These are phyloP conservation scores for Petunia hybrid DNA, from an alignment of 305 asterid species.

Conservation along the genomic window DNA sequence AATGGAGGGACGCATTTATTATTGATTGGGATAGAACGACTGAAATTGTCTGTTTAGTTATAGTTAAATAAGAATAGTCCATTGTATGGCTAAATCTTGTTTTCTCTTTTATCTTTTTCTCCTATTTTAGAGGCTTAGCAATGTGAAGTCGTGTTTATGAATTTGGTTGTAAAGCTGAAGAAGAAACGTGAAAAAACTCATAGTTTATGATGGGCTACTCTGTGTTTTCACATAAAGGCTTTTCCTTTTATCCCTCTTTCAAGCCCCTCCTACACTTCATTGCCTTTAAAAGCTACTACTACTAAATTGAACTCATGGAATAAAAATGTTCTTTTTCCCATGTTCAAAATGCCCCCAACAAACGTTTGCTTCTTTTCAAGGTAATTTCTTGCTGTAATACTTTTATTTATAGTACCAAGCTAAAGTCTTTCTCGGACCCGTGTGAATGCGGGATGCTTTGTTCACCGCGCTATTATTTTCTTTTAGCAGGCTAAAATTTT, in stretches of 20 bases:
- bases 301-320: conserved; percentile 35
- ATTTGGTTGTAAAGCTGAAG: too few species aligned
- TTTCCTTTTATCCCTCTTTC: conserved; percentile 35
- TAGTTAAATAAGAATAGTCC: not conserved
- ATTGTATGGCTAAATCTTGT: not conserved
- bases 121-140: too few species aligned
- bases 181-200: too few species aligned
- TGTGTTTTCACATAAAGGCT: conserved; percentile 37
- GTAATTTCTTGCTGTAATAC: conserved; percentile 33
- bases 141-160: too few species aligned
- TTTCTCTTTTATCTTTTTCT: too few species aligned
- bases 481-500: not conserved
- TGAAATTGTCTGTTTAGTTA: too few species aligned
- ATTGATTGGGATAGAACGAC: too few species aligned
- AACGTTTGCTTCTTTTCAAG: conserved; percentile 42
- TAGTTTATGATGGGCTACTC: conserved; percentile 56
- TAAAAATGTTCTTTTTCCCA: conserved; percentile 33
- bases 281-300: conserved; percentile 29
- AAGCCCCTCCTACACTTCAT: conserved; percentile 27
- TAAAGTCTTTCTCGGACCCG: too few species aligned
- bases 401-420: conserved; percentile 15
- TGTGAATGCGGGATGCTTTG: too few species aligned
- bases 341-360: conserved; percentile 33
- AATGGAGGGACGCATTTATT: too few species aligned
- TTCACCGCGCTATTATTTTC: not conserved